Percentiles rank a stretch among this genome's conserved stretches.
Conservation (phyloP, 1,139 yeast species). For the Scheffersomyces illinoinensis region DNA sequence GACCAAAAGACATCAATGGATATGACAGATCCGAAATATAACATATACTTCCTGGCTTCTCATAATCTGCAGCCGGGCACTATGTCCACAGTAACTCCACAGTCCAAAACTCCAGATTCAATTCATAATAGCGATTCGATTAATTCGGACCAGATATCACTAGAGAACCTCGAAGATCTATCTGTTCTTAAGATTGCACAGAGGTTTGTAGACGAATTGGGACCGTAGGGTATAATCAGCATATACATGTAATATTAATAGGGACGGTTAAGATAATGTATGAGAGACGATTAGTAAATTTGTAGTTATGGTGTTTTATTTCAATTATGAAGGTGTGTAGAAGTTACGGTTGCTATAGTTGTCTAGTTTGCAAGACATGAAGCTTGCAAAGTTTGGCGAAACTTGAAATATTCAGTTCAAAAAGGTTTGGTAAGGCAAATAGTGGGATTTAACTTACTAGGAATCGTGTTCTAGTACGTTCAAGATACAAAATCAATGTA, state of each 20-base stretch:
- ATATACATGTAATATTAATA: neutral
- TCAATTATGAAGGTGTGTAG: too few relatives aligned
- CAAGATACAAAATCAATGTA: too few relatives aligned
- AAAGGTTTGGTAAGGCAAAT: too few relatives aligned
- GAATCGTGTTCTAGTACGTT: too few relatives aligned
- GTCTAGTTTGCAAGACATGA: too few relatives aligned
- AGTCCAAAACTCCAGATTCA: neutral
- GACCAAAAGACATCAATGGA: neutral
- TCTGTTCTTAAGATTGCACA: slow-evolving; percentile 26
- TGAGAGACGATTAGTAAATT: too few relatives aligned
- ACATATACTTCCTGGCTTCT: neutral
- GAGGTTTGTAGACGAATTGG: slow-evolving; percentile 24
- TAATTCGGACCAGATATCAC: slow-evolving; percentile 1
- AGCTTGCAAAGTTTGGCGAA: too few relatives aligned
- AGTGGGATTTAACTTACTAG: too few relatives aligned
- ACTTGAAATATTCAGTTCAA: too few relatives aligned
- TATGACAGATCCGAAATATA: neutral
- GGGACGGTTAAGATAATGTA: too few relatives aligned
- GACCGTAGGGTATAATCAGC: neutral
- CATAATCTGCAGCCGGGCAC: neutral
- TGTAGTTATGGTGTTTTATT: too few relatives aligned
- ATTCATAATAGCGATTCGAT: neutral
- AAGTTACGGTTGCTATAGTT: too few relatives aligned
- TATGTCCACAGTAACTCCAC: neutral
- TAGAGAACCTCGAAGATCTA: slow-evolving; percentile 12